Conservation (phyloP, 148 eudicot genomes). For the Rhododendron williamsianum region DNA sequence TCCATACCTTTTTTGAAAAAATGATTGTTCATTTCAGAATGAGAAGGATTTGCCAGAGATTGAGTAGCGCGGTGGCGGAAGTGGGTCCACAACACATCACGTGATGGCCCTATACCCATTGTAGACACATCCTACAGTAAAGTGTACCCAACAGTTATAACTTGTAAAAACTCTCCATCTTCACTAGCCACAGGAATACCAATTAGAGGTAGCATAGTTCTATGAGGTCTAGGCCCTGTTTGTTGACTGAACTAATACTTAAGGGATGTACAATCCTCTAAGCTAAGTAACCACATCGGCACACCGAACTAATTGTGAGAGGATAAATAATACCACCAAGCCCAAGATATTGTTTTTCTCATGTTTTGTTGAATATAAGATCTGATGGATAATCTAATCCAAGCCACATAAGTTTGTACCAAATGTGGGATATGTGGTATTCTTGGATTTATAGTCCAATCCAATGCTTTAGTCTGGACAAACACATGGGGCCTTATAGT, state of each 20-base stretch:
- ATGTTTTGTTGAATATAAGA: neutral
- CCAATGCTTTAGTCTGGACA: neutral
- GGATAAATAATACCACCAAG: neutral
- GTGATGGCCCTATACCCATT: neutral
- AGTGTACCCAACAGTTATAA: neutral
- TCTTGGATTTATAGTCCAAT: neutral
- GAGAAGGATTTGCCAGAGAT: conserved; percentile 12
- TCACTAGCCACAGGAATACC: neutral
- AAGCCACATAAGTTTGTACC: neutral
- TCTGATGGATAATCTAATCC: neutral
- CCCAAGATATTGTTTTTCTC: neutral
- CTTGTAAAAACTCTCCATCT: neutral
- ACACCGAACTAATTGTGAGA: neutral
- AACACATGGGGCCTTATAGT: neutral
- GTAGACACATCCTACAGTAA: neutral
- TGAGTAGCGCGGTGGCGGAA: neutral
- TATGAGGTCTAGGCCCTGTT: neutral
- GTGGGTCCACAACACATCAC: neutral
- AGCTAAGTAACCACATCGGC: neutral
- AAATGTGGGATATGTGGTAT: neutral
- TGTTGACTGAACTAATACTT: neutral
- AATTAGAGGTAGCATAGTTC: neutral
- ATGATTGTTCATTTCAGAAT: conserved; percentile 36
- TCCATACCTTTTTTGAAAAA: conserved; percentile 41
- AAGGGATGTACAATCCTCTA: neutral